These are phyloP conservation scores for Vitis amurensis DNA, from an alignment of 164 flowering plant genomes.

Conservation along the genomic window DNA sequence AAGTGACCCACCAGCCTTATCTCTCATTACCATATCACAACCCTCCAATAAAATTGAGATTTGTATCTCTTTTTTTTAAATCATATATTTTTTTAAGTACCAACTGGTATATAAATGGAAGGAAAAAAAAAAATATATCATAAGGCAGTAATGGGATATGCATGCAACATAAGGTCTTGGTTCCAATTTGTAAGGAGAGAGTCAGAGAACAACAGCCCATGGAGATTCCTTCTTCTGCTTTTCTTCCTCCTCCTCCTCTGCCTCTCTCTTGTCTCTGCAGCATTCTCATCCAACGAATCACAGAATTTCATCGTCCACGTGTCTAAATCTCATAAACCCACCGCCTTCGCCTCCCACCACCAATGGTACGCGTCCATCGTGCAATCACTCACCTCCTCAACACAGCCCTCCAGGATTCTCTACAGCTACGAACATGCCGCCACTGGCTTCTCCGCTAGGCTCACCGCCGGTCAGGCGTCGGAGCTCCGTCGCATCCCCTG, in stretches of 20 bases:
- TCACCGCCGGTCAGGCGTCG: constrained; percentile 53
- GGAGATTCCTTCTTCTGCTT: constrained; percentile 11
- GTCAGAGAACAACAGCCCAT: not conserved
- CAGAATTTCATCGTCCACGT: constrained; percentile 65
- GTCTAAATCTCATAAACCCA: constrained; percentile 53
- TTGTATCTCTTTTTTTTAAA: no score
- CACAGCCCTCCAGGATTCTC: constrained; percentile 43
- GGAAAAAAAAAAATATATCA: no score
- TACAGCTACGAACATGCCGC: constrained; percentile 59
- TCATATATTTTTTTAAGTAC: no score
- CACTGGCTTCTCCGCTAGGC: constrained; percentile 70
- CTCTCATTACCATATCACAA: no score
- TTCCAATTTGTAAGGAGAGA: not conserved
- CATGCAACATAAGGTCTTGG: no score
- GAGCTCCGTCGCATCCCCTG: constrained; percentile 41
- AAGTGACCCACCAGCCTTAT: no score
- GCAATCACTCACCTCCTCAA: constrained; percentile 41
- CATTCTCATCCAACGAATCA: constrained; percentile 13
- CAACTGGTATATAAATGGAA: no score
- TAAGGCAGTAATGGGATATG: no score
- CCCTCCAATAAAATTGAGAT: no score
- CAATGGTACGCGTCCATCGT: constrained; percentile 67
- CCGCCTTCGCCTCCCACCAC: constrained; percentile 48
- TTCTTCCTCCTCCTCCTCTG: constrained; percentile 18
- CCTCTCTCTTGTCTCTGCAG: constrained; percentile 15